phyloP scores from a whole-genome alignment of 1,284 basidiomycete species.

The Mycena sp. region DNA sequence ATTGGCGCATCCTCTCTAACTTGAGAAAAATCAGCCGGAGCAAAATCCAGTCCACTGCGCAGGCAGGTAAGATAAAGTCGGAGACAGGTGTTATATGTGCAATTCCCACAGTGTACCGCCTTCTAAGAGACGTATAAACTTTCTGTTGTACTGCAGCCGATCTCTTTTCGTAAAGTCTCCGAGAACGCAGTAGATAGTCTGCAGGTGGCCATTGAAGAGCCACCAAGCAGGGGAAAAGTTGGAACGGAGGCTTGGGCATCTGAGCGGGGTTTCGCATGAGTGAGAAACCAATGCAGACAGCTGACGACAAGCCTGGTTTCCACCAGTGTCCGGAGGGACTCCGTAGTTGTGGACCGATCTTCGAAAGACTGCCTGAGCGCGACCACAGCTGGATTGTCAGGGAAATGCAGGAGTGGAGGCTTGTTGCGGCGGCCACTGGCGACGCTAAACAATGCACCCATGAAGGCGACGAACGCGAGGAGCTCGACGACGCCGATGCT shows the following conservation, averaged over 20 bases:
- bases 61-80: constrained; percentile 10
- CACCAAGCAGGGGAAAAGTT: constrained; percentile 23
- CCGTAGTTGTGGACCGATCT: constrained; percentile 8
- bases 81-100: neutral
- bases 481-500: no score
- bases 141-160: constrained; percentile 73
- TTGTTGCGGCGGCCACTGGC: constrained; percentile 28
- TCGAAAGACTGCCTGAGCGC: constrained; percentile 46
- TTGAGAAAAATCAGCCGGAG: constrained; percentile 63
- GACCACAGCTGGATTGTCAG: constrained; percentile 50
- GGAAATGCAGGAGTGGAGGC: constrained; percentile 46
- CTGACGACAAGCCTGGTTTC: neutral
- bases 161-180: constrained; percentile 82
- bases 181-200: constrained; percentile 75
- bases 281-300: neutral
- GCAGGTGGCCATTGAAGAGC: constrained; percentile 69
- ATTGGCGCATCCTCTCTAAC: constrained; percentile 78
- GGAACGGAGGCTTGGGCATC: constrained; percentile 18
- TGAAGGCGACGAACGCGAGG: constrained; percentile 28
- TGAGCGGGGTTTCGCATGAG: neutral
- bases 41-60: constrained; percentile 76
- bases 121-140: constrained; percentile 51
- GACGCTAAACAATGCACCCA: constrained; percentile 48
- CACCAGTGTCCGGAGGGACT: constrained; percentile 13
- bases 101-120: constrained; percentile 56